phyloP scores from a whole-genome alignment of 2,329 filamentous ascomycete genomes.

The Talaromyces pinophilus region DNA sequence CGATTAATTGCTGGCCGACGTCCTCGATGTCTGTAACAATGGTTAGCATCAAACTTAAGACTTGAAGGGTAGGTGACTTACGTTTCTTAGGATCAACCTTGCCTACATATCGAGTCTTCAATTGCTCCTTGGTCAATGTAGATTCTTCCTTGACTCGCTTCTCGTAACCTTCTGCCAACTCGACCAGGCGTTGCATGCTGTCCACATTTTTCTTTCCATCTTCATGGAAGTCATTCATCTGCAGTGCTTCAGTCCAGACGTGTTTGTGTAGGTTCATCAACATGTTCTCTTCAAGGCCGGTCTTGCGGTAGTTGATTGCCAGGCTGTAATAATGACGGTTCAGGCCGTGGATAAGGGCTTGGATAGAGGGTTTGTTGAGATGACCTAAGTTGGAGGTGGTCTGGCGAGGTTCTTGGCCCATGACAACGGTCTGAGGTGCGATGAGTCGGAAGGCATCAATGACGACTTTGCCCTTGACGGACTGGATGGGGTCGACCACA shows the following conservation, averaged over 20 bases:
- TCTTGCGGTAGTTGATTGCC: conserved; percentile 97
- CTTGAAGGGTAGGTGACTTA: conserved; percentile 35
- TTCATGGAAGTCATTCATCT: conserved; percentile 92
- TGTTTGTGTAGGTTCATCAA: conserved; percentile 99
- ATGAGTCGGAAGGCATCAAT: conserved; percentile 99
- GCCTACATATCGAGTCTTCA: conserved; percentile 98
- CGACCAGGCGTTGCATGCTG: conserved; percentile 81
- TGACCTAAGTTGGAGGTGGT: conserved; percentile 97
- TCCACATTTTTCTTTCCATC: conserved; percentile 87
- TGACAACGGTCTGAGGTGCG: conserved; percentile 95
- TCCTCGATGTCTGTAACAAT: conserved; percentile 71
- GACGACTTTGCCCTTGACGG: conserved; percentile 98
- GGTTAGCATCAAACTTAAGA: not conserved
- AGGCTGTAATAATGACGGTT: conserved; percentile 99
- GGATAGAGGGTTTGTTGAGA: conserved; percentile 99
- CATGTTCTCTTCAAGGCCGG: conserved; percentile 98
- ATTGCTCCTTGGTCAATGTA: conserved; percentile 91
- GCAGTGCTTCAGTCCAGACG: conserved; percentile 94
- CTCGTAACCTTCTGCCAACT: conserved; percentile 92
- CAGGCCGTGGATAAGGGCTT: conserved; percentile 94
- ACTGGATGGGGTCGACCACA: conserved; percentile 97
- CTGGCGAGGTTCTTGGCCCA: conserved; percentile 95
- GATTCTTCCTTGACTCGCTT: conserved; percentile 99
- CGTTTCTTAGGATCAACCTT: conserved; percentile 99
- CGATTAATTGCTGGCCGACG: conserved; percentile 92